These are phyloP conservation scores for Abelmoschus esculentus DNA, from an alignment of 345 rosid genomes.

Conservation along the genomic window DNA sequence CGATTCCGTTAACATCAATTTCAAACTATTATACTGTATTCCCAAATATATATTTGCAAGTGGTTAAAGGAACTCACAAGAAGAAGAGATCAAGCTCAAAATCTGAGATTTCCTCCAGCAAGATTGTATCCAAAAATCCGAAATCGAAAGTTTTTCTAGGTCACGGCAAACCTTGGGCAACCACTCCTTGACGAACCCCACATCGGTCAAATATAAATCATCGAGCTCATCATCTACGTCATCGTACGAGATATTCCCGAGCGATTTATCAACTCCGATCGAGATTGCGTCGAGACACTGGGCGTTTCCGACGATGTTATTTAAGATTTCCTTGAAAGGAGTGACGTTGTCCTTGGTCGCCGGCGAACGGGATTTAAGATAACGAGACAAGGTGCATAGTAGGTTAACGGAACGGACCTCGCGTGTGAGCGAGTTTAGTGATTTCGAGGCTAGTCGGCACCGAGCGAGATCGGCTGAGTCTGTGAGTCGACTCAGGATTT, in stretches of 20 bases:
- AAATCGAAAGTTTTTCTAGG: conserved; percentile 39
- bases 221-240: conserved; percentile 55
- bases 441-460: conserved; percentile 42
- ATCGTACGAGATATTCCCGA: conserved; percentile 32
- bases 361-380: conserved; percentile 46
- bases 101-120: conserved; percentile 63
- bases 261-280: conserved; percentile 46
- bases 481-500: conserved; percentile 51
- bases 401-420: conserved; percentile 46
- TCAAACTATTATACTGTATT: neutral
- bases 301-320: conserved; percentile 20
- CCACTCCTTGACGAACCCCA: conserved; percentile 44
- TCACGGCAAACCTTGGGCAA: conserved; percentile 39
- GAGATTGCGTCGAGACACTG: conserved; percentile 27
- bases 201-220: conserved; percentile 51
- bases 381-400: conserved; percentile 46
- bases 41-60: neutral
- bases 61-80: conserved; percentile 43
- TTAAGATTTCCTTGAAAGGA: conserved; percentile 52
- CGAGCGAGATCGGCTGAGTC: conserved; percentile 53
- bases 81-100: conserved; percentile 50
- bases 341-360: conserved; percentile 21
- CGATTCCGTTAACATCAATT: neutral
- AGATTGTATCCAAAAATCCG: conserved; percentile 80
- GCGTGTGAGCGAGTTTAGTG: conserved; percentile 28